Percentiles rank a stretch among this genome's conserved stretches.
Conservation (phyloP, 306 rosid species). For the Trichosanthes truncata region DNA sequence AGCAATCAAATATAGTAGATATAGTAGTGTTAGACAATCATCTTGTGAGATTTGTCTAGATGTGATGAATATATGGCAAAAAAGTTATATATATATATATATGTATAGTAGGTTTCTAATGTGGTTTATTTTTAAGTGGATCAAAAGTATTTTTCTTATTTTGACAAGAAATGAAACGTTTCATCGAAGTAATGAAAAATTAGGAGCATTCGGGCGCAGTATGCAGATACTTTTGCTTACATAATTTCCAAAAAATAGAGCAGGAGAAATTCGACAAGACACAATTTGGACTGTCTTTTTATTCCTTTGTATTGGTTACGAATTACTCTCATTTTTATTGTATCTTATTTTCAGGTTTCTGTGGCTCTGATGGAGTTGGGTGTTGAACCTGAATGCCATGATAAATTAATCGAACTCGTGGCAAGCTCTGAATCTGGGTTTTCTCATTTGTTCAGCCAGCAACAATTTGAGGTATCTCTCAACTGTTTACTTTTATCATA, state of each 20-base stretch:
- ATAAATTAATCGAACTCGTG: constrained; percentile 64
- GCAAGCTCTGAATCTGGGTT: constrained; percentile 56
- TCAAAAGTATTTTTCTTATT: neutral
- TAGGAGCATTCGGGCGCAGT: neutral
- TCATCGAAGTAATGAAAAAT: too few species aligned
- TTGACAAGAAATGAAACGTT: too few species aligned
- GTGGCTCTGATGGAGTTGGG: constrained; percentile 71
- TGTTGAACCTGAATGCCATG: constrained; percentile 51
- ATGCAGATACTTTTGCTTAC: neutral
- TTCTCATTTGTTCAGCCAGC: constrained; percentile 82
- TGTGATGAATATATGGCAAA: too few species aligned
- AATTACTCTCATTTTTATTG: neutral
- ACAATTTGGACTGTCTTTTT: neutral
- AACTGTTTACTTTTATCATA: neutral
- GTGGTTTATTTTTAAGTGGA: neutral
- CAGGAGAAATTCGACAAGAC: neutral
- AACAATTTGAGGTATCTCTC: constrained; percentile 65
- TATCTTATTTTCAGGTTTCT: constrained; percentile 49
- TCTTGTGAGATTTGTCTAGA: too few species aligned
- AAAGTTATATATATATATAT: too few species aligned
- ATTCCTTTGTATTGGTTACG: neutral
- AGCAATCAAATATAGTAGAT: too few species aligned
- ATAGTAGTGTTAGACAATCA: too few species aligned
- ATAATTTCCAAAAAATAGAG: neutral
- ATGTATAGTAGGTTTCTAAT: neutral